Percentiles rank a stretch among this genome's conserved stretches.
phyloP scores from a whole-genome alignment of 257 asterid species.

The Anisodus tanguticus region DNA sequence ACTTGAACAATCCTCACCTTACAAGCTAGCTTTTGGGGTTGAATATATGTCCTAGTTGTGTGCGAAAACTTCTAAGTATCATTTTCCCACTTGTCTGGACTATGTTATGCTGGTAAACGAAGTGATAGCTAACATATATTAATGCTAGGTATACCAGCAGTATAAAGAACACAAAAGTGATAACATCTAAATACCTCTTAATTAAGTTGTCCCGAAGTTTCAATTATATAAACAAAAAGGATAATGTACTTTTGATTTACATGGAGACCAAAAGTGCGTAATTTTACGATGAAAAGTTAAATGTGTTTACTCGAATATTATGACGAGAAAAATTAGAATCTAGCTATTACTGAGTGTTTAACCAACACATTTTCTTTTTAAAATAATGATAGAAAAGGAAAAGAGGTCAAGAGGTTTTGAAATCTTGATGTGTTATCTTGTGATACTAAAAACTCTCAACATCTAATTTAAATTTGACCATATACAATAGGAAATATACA shows the following conservation, averaged over 20 bases:
- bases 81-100: slow-evolving; percentile 21
- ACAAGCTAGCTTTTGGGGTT: too few relatives aligned
- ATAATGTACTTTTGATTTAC: neutral
- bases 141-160: neutral
- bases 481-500: neutral
- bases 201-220: neutral
- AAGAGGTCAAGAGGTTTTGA: neutral
- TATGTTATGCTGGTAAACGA: neutral
- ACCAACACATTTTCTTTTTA: too few relatives aligned
- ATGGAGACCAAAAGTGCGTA: neutral
- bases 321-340: neutral
- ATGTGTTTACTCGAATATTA: neutral
- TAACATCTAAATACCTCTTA: neutral
- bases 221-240: neutral
- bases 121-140: neutral
- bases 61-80: neutral
- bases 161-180: neutral
- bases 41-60: neutral
- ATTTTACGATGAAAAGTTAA: neutral
- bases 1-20: too few relatives aligned
- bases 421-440: neutral
- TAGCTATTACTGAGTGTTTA: neutral
- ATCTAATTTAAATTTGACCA: neutral
- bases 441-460: neutral
- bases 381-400: neutral